Base-by-base conservation (phyloP, 1,139 yeast species). In the Yamadazyma dushanensis region DNA sequence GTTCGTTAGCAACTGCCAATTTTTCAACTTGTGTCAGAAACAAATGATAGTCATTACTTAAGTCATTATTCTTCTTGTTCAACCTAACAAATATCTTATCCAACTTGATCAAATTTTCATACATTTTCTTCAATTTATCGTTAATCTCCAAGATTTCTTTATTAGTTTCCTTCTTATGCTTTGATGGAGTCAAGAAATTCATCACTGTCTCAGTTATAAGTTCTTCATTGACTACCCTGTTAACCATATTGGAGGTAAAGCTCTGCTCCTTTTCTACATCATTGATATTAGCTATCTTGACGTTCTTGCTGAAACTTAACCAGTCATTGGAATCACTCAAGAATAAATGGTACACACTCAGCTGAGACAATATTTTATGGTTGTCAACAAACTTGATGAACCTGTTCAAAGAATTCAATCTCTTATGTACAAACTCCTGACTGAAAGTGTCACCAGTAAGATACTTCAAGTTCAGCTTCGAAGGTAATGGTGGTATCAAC, bases 401-500 rank as follows among this genome's bases (percentile, higher is more conserved):
- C 42, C 94, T 68, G 50, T 83, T 80, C 37, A 92, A 67, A 5
- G 97, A 87, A 34, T 82, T 80, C n/a, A 95, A 82, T 46, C 98
- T 69, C 54, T 87, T 85, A 44, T 74, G 70, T 0, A 96, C 90
- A 59, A 92, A 92, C 40, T 87, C 87, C 8, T 74, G 63, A 36
- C 87, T 78, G 55, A 87, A 87, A 14, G 96, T 73, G 51, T 92
- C 97, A n/a, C 98, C 98, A 28, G 95, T 89, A 38, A 92, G 71
- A 57, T 92, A 92, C 58, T 92, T 96, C 50, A 90, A 70, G 43
- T 95, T 78, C 66, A 85, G 87, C 61, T 89, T 90, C 43, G 94
- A 95, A 0, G 98, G 98, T 38, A 92, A 68, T 8, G 98, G 97
- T 1, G 98, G 98, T 0, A 92, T 79, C 24, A 92, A 78, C 39